phyloP scores from a whole-genome alignment of 345 rosid genomes.

The Acer yangbiense region DNA sequence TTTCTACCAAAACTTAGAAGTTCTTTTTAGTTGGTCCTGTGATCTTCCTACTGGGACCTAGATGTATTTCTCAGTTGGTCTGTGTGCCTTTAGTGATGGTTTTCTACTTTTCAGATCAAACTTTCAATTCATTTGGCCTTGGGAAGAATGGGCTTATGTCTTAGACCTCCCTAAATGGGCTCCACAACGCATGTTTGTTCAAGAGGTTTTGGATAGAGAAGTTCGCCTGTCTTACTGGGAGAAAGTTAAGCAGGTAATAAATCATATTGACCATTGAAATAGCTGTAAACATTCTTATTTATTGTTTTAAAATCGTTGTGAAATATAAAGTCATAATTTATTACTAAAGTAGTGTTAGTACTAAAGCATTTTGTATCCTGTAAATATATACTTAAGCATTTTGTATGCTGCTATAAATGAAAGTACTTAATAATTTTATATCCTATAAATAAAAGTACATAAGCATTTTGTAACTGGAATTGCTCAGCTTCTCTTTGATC shows the following conservation, averaged over 20 bases:
- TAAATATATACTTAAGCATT: background rate
- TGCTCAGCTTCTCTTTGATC: background rate
- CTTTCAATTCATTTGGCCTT: conserved; percentile 98
- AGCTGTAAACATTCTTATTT: background rate
- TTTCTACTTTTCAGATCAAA: conserved; percentile 68
- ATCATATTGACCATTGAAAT: background rate
- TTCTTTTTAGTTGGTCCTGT: background rate
- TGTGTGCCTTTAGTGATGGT: conserved; percentile 5
- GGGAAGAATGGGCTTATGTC: conserved; percentile 99
- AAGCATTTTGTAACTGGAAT: background rate
- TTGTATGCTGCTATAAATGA: background rate
- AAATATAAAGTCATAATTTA: background rate
- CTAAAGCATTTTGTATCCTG: background rate
- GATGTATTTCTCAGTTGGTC: background rate
- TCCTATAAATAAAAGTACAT: background rate
- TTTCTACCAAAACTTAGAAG: background rate
- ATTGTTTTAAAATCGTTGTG: background rate
- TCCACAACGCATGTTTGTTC: conserved; percentile 95
- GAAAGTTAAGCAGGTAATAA: conserved; percentile 85
- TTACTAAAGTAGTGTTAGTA: background rate
- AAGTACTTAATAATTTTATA: background rate
- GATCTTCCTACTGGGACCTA: background rate
- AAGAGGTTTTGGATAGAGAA: conserved; percentile 98
- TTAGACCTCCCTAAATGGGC: conserved; percentile 98
- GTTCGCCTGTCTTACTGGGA: conserved; percentile 98